Conservation (phyloP, 2,329 filamentous ascomycete species). For the Aspergillus ibericus region DNA sequence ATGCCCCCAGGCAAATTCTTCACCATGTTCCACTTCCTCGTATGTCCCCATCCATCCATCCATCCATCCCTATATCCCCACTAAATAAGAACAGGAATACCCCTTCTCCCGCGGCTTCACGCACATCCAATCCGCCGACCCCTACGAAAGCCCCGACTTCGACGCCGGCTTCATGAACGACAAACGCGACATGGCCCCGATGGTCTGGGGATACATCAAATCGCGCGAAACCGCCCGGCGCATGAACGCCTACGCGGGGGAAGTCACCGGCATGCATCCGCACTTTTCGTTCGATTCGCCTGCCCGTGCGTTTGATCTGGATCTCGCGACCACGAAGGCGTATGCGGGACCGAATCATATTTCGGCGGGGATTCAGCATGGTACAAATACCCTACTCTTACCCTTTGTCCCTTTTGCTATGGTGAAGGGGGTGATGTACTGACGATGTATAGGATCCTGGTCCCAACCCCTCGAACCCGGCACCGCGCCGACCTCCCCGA, state of each 20-base stretch:
- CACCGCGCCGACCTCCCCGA: slow-evolving; percentile 47
- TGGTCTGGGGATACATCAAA: slow-evolving; percentile 84
- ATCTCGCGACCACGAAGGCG: slow-evolving; percentile 70
- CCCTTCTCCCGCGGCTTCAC: slow-evolving; percentile 72
- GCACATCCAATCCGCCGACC: slow-evolving; percentile 69
- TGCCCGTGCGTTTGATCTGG: slow-evolving; percentile 70
- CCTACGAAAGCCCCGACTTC: slow-evolving; percentile 74
- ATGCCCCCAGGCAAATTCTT: slow-evolving; percentile 79
- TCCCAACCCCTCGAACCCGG: slow-evolving; percentile 59
- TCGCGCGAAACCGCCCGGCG: slow-evolving; percentile 75
- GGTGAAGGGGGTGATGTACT: too few relatives aligned
- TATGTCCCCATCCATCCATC: slow-evolving; percentile 11
- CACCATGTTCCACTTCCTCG: slow-evolving; percentile 78
- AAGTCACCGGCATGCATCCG: slow-evolving; percentile 67
- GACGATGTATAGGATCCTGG: slow-evolving; percentile 62
- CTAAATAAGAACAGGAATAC: slow-evolving; percentile 53
- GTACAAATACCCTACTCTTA: slow-evolving; percentile 43
- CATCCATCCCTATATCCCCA: not conserved
- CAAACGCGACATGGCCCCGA: slow-evolving; percentile 78
- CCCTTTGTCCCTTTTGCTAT: too few relatives aligned
- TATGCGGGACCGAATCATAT: slow-evolving; percentile 74
- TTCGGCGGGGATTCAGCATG: slow-evolving; percentile 70
- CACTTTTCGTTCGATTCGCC: slow-evolving; percentile 70
- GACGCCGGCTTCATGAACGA: slow-evolving; percentile 85
- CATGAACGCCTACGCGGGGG: slow-evolving; percentile 76